Percentiles rank a stretch among this genome's conserved stretches.
These are phyloP conservation scores for Amesomyces nigricolor DNA, from an alignment of 2,329 filamentous ascomycete species.

Conservation along the genomic window DNA sequence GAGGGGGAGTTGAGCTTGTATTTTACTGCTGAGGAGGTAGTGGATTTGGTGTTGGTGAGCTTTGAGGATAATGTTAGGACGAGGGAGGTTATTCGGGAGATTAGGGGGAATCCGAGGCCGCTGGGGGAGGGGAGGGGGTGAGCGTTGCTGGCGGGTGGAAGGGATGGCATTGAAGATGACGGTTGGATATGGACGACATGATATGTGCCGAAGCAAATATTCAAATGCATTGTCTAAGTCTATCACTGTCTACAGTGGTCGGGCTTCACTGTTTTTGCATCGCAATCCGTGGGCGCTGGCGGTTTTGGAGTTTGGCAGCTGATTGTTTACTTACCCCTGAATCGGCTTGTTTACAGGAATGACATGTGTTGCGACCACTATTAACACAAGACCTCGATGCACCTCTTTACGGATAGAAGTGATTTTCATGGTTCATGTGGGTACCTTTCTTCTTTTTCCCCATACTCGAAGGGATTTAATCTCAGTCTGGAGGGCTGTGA, in stretches of 20 bases:
- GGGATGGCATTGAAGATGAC: no score
- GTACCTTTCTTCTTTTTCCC: neutral
- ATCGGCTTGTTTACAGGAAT: neutral
- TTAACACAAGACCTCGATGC: no score
- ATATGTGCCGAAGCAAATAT: no score
- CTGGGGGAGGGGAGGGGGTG: conserved; percentile 6
- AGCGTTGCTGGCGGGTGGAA: neutral
- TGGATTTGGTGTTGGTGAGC: conserved; percentile 57
- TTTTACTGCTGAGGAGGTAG: conserved; percentile 54
- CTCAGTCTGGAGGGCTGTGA: no score
- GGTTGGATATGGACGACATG: no score
- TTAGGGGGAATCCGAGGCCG: conserved; percentile 47
- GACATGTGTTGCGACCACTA: no score
- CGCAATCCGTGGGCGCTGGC: no score
- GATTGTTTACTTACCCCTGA: conserved; percentile 12
- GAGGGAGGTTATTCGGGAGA: conserved; percentile 53
- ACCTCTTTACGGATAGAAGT: neutral
- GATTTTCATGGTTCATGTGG: neutral
- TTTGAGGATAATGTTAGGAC: conserved; percentile 59
- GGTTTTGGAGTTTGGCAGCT: neutral
- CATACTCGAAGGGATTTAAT: no score
- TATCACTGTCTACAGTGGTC: no score
- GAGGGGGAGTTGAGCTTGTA: conserved; percentile 61
- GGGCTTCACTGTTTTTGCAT: neutral
- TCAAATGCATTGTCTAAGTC: no score